Evolutionary conservation across 352 stramenopile species (phyloP), one percentile per base, ranked within the genome.

Genomic region (Phytopythium oedochilum): DNA sequence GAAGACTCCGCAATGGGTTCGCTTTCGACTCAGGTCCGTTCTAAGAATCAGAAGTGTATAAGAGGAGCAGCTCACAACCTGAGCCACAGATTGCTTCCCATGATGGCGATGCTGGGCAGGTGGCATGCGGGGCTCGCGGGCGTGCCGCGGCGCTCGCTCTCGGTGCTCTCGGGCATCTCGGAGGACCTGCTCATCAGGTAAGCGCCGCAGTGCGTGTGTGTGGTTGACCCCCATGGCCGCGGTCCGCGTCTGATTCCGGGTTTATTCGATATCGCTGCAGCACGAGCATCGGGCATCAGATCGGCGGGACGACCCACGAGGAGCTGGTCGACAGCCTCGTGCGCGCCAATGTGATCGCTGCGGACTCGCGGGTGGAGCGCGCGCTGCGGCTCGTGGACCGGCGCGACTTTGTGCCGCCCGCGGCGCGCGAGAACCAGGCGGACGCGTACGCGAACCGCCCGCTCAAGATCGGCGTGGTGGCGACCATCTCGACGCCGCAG

Each of bases 401-500:
- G 10, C 71, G 55, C 2, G 59, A 79, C 6, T 94, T 93, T 50
- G 67, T 79, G 20, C 66, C 75, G 25, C 61, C 63, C 0, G 56
- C 65, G 3, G 66, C 72, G 26, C 56, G 63, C 14, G 31, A 61
- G 8, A 68, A 61, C 3, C 55, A 35, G 8, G 61, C 71, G 8
- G 64, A 74, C 18, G 65, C 71, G 57, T 94, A 94, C 48, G 73
- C 74, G 18, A 94, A 94, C 52, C 76, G 71, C 0, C 83, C 85
- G 15, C 63, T 94, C 26, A 87, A 86, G 53, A 92, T 94, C 62
- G 83, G 75, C 7, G 71, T 73, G 29, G 69, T 92, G 32, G 85
- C 85, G 40, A 94, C 85, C 10, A 94, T 94, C 52, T 94, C 85
- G 32, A 94, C 85, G 15, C 85, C 85, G 17, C 85, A 94, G 63